Evolutionary conservation across 345 rosid genomes (phyloP), one percentile per base, ranked within the genome.

Genomic region (Raphanus raphanistrum): DNA sequence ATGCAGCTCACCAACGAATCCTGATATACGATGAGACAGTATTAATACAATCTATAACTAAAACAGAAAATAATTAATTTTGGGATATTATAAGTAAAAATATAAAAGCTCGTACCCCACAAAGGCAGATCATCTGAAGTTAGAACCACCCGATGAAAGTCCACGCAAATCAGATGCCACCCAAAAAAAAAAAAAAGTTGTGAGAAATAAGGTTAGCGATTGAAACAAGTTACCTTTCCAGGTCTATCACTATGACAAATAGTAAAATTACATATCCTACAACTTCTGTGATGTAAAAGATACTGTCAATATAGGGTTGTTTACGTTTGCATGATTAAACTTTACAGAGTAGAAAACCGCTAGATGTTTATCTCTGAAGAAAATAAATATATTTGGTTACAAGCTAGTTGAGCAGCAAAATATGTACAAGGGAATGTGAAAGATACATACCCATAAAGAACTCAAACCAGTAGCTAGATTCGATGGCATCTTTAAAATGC

Each of bases 391-490:
- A 21, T 21, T 21, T 21, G 21, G 21, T 21, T 21, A 21, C 21
- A 21, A 21, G 71, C 63, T 33, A 72, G 17, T 57, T 58, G 55
- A 65, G 31, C 10, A 10, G 26, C 26, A 54, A 55, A 54, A 55
- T n/a, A 32, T 63, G 72, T 58, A 58, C 17, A 43, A 48, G 27
- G 33, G 8, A 76, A 27, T 31, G 52, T 17, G 76, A 68, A 31
- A 68, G 80, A 78, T 81, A 2, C 31, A 28, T 35, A 82, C 84
- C 84, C 87, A 93, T 84, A 78, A 93, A 93, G 79, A 93, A 93
- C 78, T 93, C 98, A 73, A 93, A 90, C 98, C 95, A 91, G 79
- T 93, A 93, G 74, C 81, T 93, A 76, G 87, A 87, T 85, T 91
- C 98, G 57, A 93, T 87, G 38, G 97, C 98, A 86, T 91, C 93